Conservation (phyloP, 2,329 filamentous ascomycete species). For the Sporothrix pseudoabietina region DNA sequence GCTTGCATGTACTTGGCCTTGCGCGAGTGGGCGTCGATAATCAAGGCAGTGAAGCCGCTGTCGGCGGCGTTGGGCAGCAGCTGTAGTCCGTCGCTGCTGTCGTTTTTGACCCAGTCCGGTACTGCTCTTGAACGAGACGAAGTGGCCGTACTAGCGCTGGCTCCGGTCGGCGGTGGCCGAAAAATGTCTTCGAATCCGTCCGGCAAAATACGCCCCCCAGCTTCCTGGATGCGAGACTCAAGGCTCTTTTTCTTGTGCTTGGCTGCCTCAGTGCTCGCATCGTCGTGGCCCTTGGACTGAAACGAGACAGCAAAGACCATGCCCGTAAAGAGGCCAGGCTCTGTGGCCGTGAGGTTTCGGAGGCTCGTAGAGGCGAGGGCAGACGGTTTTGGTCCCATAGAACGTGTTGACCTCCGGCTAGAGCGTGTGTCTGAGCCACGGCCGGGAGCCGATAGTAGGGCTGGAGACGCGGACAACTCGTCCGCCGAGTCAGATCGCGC, state of each 20-base stretch:
- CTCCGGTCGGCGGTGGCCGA: conserved; percentile 46
- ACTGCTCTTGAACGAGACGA: conserved; percentile 39
- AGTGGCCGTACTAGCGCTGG: conserved; percentile 38
- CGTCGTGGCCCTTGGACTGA: conserved; percentile 52
- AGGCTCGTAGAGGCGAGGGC: conserved; percentile 27
- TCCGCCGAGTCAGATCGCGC: conserved; percentile 48
- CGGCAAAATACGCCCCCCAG: conserved; percentile 72
- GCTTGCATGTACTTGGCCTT: conserved; percentile 95
- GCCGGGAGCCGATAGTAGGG: conserved; percentile 38
- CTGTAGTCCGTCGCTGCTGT: conserved; percentile 47
- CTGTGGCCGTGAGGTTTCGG: conserved; percentile 27
- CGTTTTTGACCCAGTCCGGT: conserved; percentile 35
- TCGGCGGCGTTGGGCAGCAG: conserved; percentile 57
- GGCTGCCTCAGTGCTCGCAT: conserved; percentile 54
- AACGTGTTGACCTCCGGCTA: conserved; percentile 33
- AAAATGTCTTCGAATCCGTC: conserved; percentile 84
- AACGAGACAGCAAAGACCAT: conserved; percentile 91
- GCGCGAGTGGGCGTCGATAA: conserved; percentile 82
- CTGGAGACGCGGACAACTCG: conserved; percentile 50
- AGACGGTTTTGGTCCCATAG: not conserved
- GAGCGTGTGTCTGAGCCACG: conserved; percentile 40
- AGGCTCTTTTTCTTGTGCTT: conserved; percentile 50
- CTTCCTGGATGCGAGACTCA: conserved; percentile 63
- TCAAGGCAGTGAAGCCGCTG: conserved; percentile 78
- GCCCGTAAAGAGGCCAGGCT: conserved; percentile 62